These are phyloP conservation scores for Laetiporus sulphureus DNA, from an alignment of 1,284 basidiomycete genomes.

Conservation along the genomic window DNA sequence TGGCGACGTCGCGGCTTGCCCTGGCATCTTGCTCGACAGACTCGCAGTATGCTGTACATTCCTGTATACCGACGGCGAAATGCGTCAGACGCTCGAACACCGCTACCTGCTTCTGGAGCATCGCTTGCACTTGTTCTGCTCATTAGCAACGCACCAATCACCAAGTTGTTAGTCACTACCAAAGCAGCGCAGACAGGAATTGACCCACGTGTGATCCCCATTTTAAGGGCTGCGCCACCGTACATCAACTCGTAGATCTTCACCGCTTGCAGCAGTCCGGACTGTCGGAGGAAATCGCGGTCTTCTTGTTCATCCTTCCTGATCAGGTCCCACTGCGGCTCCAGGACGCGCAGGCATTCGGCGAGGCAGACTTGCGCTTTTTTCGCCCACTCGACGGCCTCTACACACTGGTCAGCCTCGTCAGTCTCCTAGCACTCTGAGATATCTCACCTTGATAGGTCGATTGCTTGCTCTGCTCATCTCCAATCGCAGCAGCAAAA, in stretches of 20 bases:
- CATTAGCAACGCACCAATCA: background rate
- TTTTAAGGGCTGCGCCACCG: conserved; percentile 16
- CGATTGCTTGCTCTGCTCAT: conserved; percentile 20
- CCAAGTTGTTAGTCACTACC: background rate
- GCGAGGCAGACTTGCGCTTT: conserved; percentile 21
- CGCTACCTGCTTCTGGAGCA: conserved; percentile 20
- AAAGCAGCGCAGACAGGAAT: background rate
- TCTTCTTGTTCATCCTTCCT: conserved; percentile 12
- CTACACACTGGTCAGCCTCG: conserved; percentile 3
- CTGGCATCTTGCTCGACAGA: conserved; percentile 15
- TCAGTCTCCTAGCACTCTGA: background rate
- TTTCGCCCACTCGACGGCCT: conserved; percentile 17
- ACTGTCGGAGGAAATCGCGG: conserved; percentile 13
- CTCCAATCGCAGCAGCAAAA: conserved; percentile 17
- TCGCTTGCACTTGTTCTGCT: conserved; percentile 18
- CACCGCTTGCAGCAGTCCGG: conserved; percentile 18
- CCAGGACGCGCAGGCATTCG: conserved; percentile 14
- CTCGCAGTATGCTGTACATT: conserved; percentile 17
- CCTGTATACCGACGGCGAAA: conserved; percentile 20
- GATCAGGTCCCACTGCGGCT: conserved; percentile 16
- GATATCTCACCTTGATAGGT: conserved; percentile 16
- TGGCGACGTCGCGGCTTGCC: conserved; percentile 14
- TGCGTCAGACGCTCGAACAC: conserved; percentile 18
- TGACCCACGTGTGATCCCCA: conserved; percentile 21
- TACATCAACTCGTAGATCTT: conserved; percentile 21